phyloP scores from a whole-genome alignment of 2,329 filamentous ascomycete genomes.

The Alternaria brassicicola region DNA sequence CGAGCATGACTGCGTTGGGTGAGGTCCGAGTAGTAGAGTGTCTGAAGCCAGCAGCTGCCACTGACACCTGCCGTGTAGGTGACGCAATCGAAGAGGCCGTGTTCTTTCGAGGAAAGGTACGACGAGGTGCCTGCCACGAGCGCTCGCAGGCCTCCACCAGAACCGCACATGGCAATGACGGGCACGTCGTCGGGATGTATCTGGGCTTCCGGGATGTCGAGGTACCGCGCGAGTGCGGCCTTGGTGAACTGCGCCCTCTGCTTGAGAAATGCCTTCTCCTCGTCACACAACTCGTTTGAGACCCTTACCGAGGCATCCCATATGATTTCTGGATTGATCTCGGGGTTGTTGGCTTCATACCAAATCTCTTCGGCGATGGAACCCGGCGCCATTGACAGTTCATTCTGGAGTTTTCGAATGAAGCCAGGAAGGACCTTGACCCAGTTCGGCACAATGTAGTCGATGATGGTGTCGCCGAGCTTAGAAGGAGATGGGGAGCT shows the following conservation, averaged over 20 bases:
- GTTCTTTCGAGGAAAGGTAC: conserved; percentile 80
- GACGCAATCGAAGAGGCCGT: conserved; percentile 88
- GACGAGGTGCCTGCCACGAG: conserved; percentile 91
- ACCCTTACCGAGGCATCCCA: conserved; percentile 83
- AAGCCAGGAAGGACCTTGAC: conserved; percentile 75
- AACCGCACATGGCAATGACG: conserved; percentile 91
- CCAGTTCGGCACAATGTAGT: conserved; percentile 82
- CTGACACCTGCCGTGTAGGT: conserved; percentile 97
- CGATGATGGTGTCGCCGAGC: conserved; percentile 64
- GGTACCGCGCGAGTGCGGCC: conserved; percentile 79
- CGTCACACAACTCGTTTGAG: conserved; percentile 77
- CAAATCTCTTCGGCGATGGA: conserved; percentile 93
- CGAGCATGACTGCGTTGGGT: conserved; percentile 69
- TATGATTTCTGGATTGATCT: conserved; percentile 83
- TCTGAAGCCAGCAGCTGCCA: conserved; percentile 93
- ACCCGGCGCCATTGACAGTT: conserved; percentile 85
- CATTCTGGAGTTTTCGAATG: conserved; percentile 80
- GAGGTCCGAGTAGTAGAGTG: conserved; percentile 83
- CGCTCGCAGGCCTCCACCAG: conserved; percentile 87
- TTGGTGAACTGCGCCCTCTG: conserved; percentile 72
- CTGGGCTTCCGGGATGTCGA: conserved; percentile 76
- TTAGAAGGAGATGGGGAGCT: conserved; percentile 41
- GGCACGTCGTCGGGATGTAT: conserved; percentile 95
- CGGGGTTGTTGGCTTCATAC: conserved; percentile 84
- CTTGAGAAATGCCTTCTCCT: conserved; percentile 77